phyloP scores from a whole-genome alignment of 2,329 filamentous ascomycete species.

The Pseudogymnoascus sp. region DNA sequence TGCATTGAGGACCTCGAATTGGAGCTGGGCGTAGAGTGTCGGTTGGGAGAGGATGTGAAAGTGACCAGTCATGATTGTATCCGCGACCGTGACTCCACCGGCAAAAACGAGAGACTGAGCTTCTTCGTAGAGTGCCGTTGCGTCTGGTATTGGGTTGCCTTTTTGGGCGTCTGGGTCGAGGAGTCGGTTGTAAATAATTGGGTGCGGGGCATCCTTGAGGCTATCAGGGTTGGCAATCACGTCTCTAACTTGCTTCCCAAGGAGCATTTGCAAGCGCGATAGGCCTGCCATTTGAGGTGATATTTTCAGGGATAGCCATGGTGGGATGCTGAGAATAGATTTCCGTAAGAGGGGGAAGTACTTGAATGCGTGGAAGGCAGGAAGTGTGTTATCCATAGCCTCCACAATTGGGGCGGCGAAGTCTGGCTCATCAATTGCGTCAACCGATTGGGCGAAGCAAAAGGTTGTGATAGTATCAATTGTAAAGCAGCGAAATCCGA shows the following conservation, averaged over 20 bases:
- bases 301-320: conserved; percentile 17
- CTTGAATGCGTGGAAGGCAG: conserved; percentile 31
- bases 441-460: conserved; percentile 34
- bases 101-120: conserved; percentile 38
- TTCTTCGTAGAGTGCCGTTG: conserved; percentile 33
- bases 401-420: conserved; percentile 34
- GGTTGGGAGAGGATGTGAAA: conserved; percentile 34
- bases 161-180: conserved; percentile 26
- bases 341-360: conserved; percentile 26
- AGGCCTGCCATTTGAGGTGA: conserved; percentile 20
- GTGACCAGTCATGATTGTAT: conserved; percentile 33
- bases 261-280: conserved; percentile 15
- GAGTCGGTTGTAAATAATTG: conserved; percentile 29
- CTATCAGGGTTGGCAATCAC: conserved; percentile 23
- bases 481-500: conserved; percentile 28
- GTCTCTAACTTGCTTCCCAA: conserved; percentile 22
- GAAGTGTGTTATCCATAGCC: conserved; percentile 32
- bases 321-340: conserved; percentile 18
- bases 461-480: conserved; percentile 33
- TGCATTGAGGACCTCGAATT: conserved; percentile 33
- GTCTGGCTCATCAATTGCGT: conserved; percentile 31
- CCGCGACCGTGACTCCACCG: conserved; percentile 38
- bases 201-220: conserved; percentile 24
- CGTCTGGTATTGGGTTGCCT: conserved; percentile 19
- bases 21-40: conserved; percentile 28